These are phyloP conservation scores for Diutina siamensis DNA, from an alignment of 1,139 yeast species.

Conservation along the genomic window DNA sequence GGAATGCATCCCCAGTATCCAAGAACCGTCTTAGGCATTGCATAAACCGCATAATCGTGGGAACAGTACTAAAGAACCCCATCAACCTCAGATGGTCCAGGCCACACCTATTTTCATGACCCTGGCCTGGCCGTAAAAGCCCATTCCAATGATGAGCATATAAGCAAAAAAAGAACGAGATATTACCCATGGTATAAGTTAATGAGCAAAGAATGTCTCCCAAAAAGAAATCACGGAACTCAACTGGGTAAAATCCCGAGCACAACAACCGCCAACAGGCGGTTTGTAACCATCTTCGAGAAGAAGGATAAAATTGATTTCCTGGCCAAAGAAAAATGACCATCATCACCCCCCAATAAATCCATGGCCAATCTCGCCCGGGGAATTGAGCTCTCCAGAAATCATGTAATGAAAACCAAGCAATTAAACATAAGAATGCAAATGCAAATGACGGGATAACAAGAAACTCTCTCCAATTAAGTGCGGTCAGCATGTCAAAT, in stretches of 20 bases:
- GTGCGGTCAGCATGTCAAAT: constrained; percentile 59
- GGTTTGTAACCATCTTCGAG: constrained; percentile 65
- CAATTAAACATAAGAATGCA: constrained; percentile 44
- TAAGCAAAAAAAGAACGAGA: constrained; percentile 76
- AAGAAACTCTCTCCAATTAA: constrained; percentile 54
- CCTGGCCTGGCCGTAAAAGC: constrained; percentile 13
- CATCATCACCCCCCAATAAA: constrained; percentile 48
- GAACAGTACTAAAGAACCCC: constrained; percentile 78
- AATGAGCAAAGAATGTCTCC: constrained; percentile 87
- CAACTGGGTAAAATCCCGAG: constrained; percentile 89
- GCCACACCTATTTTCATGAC: constrained; percentile 39
- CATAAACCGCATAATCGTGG: constrained; percentile 80
- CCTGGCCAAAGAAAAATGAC: constrained; percentile 54
- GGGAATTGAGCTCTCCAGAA: constrained; percentile 53
- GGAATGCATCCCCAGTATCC: constrained; percentile 94
- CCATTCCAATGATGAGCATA: constrained; percentile 64
- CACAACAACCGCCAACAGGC: constrained; percentile 63
- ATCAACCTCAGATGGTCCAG: constrained; percentile 63
- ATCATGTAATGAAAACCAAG: constrained; percentile 66
- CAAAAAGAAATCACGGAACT: constrained; percentile 82
- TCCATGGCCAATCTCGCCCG: constrained; percentile 73
- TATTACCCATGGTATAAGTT: constrained; percentile 77
- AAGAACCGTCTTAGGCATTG: constrained; percentile 88
- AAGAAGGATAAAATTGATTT: constrained; percentile 35
- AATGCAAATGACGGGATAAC: constrained; percentile 52